Conservation (phyloP, 257 asterid species). For the Rubia yunnanensis region DNA sequence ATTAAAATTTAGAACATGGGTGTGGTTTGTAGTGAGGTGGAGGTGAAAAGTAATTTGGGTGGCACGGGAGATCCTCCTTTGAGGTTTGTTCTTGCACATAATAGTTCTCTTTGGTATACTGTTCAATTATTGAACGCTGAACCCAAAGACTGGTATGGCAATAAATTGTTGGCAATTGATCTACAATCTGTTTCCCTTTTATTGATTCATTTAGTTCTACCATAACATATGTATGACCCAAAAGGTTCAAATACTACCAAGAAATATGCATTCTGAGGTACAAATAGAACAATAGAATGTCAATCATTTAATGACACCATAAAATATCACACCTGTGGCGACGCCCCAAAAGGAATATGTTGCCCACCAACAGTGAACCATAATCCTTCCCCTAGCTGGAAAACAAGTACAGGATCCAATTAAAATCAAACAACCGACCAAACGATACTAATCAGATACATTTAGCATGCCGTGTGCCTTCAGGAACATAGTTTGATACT, state of each 20-base stretch:
- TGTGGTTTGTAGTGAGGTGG: neutral
- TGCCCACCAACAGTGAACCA: constrained; percentile 75
- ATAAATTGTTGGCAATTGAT: neutral
- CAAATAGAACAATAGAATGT: neutral
- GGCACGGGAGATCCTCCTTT: too few relatives aligned
- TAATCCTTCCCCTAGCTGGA: constrained; percentile 63
- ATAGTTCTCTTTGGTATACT: too few relatives aligned
- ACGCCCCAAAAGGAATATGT: constrained; percentile 66
- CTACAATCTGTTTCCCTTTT: neutral
- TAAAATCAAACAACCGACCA: neutral
- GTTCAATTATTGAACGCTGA: neutral
- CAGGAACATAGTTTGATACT: neutral
- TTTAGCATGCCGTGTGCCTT: neutral
- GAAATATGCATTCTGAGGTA: neutral
- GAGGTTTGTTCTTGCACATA: neutral
- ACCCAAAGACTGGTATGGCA: neutral
- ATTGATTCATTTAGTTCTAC: neutral
- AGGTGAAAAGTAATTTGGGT: too few relatives aligned
- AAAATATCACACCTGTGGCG: constrained; percentile 55
- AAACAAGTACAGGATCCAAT: constrained; percentile 4
- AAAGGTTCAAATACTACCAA: neutral
- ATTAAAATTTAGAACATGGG: neutral
- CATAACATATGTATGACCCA: neutral
- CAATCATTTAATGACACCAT: constrained; percentile 5
- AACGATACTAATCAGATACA: neutral